Evolutionary conservation across 1,284 basidiomycete species (phyloP).

Genomic region (Rhizoctonia solani): DNA sequence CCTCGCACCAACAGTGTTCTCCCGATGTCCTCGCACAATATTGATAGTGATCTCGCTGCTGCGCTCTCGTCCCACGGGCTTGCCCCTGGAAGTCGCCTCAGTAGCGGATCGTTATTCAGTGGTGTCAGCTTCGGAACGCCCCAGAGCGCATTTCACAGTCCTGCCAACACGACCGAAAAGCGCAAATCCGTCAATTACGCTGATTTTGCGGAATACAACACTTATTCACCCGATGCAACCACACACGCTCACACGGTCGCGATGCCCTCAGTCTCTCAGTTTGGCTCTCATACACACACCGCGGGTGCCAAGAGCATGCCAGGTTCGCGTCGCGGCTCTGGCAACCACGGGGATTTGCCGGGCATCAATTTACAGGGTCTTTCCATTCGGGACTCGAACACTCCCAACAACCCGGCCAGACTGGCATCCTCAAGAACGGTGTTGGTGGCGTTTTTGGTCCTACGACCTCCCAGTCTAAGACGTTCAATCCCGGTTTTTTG

Average conservation of each 20-base stretch:
- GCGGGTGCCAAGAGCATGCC: constrained; percentile 86
- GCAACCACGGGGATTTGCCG: constrained; percentile 36
- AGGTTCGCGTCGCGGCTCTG: constrained; percentile 68
- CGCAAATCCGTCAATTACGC: constrained; percentile 85
- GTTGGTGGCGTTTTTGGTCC: constrained; percentile 16
- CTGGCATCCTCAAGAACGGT: constrained; percentile 28
- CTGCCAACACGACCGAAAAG: constrained; percentile 48
- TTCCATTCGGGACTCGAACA: constrained; percentile 20
- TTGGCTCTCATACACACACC: constrained; percentile 50
- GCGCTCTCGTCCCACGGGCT: constrained; percentile 24
- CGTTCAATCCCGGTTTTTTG: constrained; percentile 66
- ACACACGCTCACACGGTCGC: constrained; percentile 19
- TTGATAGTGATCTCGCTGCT: constrained; percentile 14
- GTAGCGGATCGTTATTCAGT: constrained; percentile 23
- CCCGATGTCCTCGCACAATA: not conserved
- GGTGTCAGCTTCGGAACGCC: constrained; percentile 33
- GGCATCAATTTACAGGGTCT: constrained; percentile 33
- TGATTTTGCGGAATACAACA: constrained; percentile 41
- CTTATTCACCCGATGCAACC: constrained; percentile 27
- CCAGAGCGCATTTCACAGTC: constrained; percentile 27
- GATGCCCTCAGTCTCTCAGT: constrained; percentile 27
- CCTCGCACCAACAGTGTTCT: constrained; percentile 54
- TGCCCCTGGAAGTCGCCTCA: constrained; percentile 26
- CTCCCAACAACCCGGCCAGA: not conserved
- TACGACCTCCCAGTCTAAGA: not conserved